Conservation (phyloP, 257 asterid genomes). For the Solanum gandarillasii region DNA sequence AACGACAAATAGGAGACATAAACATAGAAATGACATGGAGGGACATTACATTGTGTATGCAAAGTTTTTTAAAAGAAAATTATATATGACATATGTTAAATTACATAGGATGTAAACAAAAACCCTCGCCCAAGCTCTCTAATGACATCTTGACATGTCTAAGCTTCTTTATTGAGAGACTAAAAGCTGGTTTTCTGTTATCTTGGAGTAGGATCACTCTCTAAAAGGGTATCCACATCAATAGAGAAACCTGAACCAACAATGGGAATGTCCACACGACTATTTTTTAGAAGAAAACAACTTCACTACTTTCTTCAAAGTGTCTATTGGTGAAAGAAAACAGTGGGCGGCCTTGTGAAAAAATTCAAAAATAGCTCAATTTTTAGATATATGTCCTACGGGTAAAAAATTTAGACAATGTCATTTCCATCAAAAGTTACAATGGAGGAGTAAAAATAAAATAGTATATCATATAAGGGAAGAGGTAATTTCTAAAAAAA, state of each 20-base stretch:
- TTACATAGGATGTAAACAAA: no score
- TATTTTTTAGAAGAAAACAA: conserved; percentile 44
- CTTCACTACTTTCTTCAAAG: conserved; percentile 26
- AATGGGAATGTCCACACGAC: conserved; percentile 13
- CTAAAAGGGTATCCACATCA: conserved; percentile 42
- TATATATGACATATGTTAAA: no score
- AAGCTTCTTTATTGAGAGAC: no score
- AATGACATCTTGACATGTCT: no score
- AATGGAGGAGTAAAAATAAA: neutral
- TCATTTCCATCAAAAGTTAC: neutral
- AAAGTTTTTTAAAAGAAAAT: no score
- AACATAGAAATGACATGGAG: no score
- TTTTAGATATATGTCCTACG: conserved; percentile 81
- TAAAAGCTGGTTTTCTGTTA: no score
- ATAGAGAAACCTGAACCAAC: conserved; percentile 29
- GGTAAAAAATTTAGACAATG: neutral
- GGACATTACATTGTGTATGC: no score
- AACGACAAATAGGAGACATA: no score
- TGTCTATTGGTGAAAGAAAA: conserved; percentile 60
- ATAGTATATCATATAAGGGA: neutral
- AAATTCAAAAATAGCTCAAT: conserved; percentile 70
- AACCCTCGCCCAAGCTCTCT: no score
- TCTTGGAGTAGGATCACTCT: conserved; percentile 35
- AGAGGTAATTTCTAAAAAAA: neutral
- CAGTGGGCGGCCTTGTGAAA: conserved; percentile 62